phyloP scores from a whole-genome alignment of 2,329 filamentous ascomycete species.

The Rhinocladiella mackenziei region DNA sequence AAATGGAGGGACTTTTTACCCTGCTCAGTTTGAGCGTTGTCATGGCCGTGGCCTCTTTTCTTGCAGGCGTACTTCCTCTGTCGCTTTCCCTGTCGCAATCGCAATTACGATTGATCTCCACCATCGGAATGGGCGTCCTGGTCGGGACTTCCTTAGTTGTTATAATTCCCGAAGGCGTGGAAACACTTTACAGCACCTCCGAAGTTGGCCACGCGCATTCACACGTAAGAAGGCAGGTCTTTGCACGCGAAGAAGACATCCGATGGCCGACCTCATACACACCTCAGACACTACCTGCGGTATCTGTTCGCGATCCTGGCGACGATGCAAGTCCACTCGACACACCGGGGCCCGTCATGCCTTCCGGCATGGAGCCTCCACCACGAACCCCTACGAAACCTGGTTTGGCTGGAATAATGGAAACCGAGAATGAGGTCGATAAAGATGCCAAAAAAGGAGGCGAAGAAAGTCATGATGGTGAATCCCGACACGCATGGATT shows the following conservation, averaged over 20 bases:
- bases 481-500: constrained; percentile 67
- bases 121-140: constrained; percentile 86
- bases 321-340: constrained; percentile 25
- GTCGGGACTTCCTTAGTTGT: constrained; percentile 94
- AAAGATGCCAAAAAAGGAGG: constrained; percentile 39
- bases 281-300: neutral
- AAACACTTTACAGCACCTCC: constrained; percentile 68
- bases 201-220: constrained; percentile 27
- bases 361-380: constrained; percentile 24
- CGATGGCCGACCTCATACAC: constrained; percentile 30
- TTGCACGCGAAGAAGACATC: constrained; percentile 30
- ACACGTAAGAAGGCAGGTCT: constrained; percentile 33
- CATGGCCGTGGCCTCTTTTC: constrained; percentile 74
- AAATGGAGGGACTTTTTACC: constrained; percentile 61
- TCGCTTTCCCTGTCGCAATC: constrained; percentile 83
- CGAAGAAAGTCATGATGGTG: constrained; percentile 43
- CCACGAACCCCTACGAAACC: constrained; percentile 31
- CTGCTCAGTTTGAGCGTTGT: constrained; percentile 61
- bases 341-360: constrained; percentile 33
- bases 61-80: constrained; percentile 84
- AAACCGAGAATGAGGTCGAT: constrained; percentile 32
- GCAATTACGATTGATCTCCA: constrained; percentile 83
- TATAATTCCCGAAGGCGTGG: constrained; percentile 94
- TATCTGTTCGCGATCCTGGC: constrained; percentile 5
- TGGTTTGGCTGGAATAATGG: constrained; percentile 28